phyloP scores from a whole-genome alignment of 176 grass and related monocot genomes.

The Pontederia crassipes region DNA sequence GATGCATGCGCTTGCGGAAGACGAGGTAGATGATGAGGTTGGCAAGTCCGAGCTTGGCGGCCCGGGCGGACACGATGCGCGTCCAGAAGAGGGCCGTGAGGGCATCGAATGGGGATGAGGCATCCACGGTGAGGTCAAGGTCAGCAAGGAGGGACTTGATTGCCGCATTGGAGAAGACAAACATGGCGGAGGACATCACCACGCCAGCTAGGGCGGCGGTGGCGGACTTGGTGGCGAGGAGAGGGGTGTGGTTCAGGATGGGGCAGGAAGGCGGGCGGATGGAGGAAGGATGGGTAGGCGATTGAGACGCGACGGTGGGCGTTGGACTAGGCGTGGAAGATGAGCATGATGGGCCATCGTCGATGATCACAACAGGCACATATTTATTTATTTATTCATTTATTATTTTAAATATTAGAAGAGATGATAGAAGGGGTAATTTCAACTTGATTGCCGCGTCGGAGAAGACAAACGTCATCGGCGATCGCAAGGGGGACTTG shows the following conservation, averaged over 20 bases:
- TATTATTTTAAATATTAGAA: no score
- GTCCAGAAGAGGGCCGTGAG: slow-evolving; percentile 78
- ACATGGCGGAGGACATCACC: slow-evolving; percentile 54
- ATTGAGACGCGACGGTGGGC: slow-evolving; percentile 41
- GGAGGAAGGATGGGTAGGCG: not conserved
- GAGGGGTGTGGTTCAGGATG: slow-evolving; percentile 2
- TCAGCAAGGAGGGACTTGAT: slow-evolving; percentile 28
- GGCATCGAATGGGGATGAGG: slow-evolving; percentile 47
- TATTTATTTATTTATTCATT: no score
- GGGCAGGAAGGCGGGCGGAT: not conserved
- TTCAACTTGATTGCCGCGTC: no score
- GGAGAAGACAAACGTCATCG: no score
- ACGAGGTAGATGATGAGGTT: slow-evolving; percentile 53
- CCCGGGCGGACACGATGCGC: slow-evolving; percentile 12
- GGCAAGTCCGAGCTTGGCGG: not conserved
- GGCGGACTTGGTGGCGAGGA: slow-evolving; percentile 21
- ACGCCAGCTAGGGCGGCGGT: not conserved
- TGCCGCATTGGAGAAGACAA: slow-evolving; percentile 43
- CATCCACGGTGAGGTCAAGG: slow-evolving; percentile 19
- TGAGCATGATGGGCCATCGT: no score
- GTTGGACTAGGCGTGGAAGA: slow-evolving; percentile 52
- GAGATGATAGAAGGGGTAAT: no score
- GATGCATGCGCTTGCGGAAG: slow-evolving; percentile 58
- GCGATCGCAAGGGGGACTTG: slow-evolving; percentile 20
- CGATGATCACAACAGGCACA: no score